phyloP scores from a whole-genome alignment of 495 filamentous ascomycete genomes.

The Aspergillus haitiensis region DNA sequence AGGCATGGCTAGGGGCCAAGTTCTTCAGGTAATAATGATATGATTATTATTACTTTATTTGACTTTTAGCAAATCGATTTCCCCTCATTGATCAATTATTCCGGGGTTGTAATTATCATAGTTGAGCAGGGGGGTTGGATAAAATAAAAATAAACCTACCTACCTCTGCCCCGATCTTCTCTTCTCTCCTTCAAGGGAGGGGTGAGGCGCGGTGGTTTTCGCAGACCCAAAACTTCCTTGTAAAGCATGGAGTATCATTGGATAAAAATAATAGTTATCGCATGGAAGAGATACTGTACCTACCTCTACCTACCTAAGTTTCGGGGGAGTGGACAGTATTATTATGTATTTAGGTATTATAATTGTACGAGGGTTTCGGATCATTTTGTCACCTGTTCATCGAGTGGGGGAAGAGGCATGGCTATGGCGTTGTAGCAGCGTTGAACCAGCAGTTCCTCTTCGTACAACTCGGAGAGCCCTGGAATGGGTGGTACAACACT shows the following conservation, averaged over 20 bases:
- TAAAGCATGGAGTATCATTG: too few species aligned
- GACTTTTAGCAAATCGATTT: constrained; percentile 4
- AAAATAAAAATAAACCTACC: not conserved
- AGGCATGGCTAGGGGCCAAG: constrained; percentile 1
- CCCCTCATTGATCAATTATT: constrained; percentile 1
- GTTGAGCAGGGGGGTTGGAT: not conserved
- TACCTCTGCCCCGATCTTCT: not conserved
- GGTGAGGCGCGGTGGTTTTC: too few species aligned
- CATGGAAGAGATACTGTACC: too few species aligned
- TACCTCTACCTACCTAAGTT: too few species aligned
- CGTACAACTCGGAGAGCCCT: constrained; percentile 4
- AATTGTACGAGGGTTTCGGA: constrained; percentile 4
- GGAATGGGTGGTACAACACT: constrained; percentile 11
- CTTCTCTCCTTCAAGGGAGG: not conserved
- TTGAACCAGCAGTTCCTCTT: constrained; percentile 7
- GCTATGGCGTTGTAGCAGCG: constrained; percentile 17
- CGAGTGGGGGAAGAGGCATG: constrained; percentile 22
- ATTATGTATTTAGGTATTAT: not conserved
- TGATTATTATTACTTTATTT: constrained; percentile 10
- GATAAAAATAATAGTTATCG: too few species aligned
- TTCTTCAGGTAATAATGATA: constrained; percentile 19
- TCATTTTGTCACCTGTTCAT: constrained; percentile 22
- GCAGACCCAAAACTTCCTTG: too few species aligned
- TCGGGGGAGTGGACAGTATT: too few species aligned
- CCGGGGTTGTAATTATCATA: not conserved